Percentiles rank a stretch among this genome's conserved stretches.
These are phyloP conservation scores for Plasmodium inui DNA, from an alignment of 169 alveolate genomes.

Conservation along the genomic window DNA sequence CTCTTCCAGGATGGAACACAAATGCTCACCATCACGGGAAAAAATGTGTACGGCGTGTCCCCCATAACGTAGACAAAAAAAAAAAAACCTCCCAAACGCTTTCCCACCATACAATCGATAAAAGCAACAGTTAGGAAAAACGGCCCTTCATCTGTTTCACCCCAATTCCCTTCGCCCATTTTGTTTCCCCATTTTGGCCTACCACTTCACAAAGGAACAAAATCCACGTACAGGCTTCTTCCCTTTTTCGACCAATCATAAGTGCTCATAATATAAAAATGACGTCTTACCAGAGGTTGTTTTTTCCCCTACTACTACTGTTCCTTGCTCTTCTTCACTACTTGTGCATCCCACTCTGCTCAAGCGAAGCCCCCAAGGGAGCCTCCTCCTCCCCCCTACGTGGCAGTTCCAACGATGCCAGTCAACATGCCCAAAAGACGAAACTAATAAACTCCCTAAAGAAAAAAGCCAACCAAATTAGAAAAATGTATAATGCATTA, in stretches of 20 bases:
- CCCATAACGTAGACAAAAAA: background rate
- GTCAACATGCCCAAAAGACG: background rate
- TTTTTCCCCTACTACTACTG: background rate
- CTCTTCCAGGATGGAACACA: background rate
- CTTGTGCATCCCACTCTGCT: background rate
- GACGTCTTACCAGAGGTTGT: background rate
- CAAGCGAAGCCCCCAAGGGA: background rate
- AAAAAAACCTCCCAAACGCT: background rate
- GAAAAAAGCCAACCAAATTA: conserved; percentile 29
- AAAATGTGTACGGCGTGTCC: background rate
- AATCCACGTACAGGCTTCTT: background rate
- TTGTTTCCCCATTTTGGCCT: background rate
- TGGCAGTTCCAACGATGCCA: background rate
- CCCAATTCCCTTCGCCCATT: background rate
- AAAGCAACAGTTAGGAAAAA: background rate
- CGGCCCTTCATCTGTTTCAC: background rate
- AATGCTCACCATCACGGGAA: background rate
- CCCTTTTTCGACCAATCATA: background rate
- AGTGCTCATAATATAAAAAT: background rate
- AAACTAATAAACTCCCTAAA: conserved; percentile 45
- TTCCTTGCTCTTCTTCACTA: background rate
- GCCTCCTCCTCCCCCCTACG: background rate
- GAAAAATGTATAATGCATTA: conserved; percentile 20
- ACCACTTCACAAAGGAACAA: background rate
- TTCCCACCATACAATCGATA: background rate